Base-by-base conservation (phyloP, 2,329 filamentous ascomycete genomes). In the Ustulina deusta region DNA sequence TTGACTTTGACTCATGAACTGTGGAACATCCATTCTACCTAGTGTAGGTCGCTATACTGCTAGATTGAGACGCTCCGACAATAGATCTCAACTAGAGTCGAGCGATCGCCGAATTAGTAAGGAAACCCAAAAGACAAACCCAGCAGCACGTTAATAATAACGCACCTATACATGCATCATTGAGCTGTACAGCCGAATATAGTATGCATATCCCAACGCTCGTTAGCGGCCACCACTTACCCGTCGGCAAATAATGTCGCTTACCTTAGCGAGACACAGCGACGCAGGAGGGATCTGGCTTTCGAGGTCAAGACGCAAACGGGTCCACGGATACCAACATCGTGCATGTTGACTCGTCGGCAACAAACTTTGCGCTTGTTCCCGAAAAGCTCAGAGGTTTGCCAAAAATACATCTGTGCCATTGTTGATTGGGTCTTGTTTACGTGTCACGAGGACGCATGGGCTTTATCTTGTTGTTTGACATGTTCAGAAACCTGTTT, bases 181-280 rank as follows among this genome's bases (percentile, higher is more conserved):
- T 54, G 40, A 66, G 59, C 55, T 69, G 59, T 61, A 66, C 67
- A 69, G 67, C 63, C 67, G 56, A 66, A 69, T 66, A 69, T 66
- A 65, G 59, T 52, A 66, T 69, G 67, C 67, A 69, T 66, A 65
- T 63, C 62, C 62, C 40, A 68, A 65, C 66, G 66, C 58, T 65
- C 57, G 46, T 61, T 69, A 66, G 67, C 67, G 59, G 54, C 59
- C 59, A 66, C 51, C 20, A 69, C 59, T 61, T 69, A 67, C 61
- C 60, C 63, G 63, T 54, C 67, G 59, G 64, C 56, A 69, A 69
- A 69, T 66, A 69, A 48, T 46, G 42, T 61, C 54, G 63, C 59
- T 56, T 63, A 40, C 65, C 49, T 57, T 58, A 57, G 46, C 62
- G 62, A 62, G 52, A 42, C n/a, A n/a, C n/a, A n/a, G n/a, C 46